phyloP scores from a whole-genome alignment of 2,329 filamentous ascomycete species.

The Fulvia fulva region DNA sequence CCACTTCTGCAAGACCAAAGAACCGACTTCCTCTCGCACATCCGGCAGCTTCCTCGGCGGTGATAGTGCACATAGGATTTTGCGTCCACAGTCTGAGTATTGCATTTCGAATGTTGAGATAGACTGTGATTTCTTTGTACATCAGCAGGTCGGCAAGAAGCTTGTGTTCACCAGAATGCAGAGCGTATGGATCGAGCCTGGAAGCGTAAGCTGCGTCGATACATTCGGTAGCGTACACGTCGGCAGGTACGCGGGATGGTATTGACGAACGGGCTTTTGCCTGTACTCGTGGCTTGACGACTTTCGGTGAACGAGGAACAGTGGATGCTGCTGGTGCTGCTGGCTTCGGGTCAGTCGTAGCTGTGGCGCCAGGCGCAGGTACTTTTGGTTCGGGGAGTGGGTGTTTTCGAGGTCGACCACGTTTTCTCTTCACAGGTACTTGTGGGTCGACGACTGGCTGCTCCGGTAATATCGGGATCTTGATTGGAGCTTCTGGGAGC shows the following conservation, averaged over 20 bases:
- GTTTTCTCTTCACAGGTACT: conserved; percentile 23
- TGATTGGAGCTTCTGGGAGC: background rate
- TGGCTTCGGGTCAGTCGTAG: conserved; percentile 3
- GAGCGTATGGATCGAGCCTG: conserved; percentile 79
- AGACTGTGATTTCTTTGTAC: conserved; percentile 85
- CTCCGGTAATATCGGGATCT: background rate
- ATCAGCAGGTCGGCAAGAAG: conserved; percentile 78
- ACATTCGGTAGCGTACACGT: conserved; percentile 86
- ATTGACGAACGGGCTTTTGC: conserved; percentile 62
- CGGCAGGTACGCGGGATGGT: conserved; percentile 65
- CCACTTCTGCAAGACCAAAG: conserved; percentile 83
- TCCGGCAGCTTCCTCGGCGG: conserved; percentile 79
- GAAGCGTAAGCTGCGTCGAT: conserved; percentile 86
- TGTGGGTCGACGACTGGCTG: conserved; percentile 1
- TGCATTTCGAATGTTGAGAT: conserved; percentile 92
- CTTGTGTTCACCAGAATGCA: conserved; percentile 80
- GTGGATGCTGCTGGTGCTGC: conserved; percentile 14
- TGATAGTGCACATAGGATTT: conserved; percentile 78
- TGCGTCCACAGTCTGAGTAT: conserved; percentile 86
- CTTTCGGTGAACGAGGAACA: conserved; percentile 20
- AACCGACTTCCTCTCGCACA: conserved; percentile 84
- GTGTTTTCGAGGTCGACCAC: conserved; percentile 25
- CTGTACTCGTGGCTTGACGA: conserved; percentile 23
- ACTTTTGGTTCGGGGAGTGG: conserved; percentile 24
- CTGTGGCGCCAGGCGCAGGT: conserved; percentile 9